Conservation (phyloP, 2,329 filamentous ascomycete genomes). For the Gremmenia infestans region DNA sequence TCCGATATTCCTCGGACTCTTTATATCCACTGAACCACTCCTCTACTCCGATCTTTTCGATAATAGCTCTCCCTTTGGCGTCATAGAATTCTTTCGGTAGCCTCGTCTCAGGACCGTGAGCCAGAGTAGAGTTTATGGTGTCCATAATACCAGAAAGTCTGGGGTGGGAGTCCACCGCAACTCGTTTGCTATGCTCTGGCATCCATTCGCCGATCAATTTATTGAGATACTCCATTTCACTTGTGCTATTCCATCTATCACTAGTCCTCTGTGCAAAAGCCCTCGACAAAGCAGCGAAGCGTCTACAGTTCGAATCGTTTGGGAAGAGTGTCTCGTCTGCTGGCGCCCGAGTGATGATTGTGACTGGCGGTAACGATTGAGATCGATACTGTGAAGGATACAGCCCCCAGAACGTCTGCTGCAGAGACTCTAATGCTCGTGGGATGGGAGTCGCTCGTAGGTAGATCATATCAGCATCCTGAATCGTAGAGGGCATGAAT, state of each 20-base stretch:
- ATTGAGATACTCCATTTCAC: conserved; percentile 81
- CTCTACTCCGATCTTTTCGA: conserved; percentile 72
- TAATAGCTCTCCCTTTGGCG: conserved; percentile 59
- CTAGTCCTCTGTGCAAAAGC: conserved; percentile 70
- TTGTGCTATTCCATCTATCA: conserved; percentile 66
- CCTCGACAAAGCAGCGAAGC: conserved; percentile 64
- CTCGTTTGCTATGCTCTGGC: conserved; percentile 60
- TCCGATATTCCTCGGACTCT: conserved; percentile 83
- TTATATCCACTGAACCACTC: conserved; percentile 90
- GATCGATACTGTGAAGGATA: conserved; percentile 56
- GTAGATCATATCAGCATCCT: conserved; percentile 57
- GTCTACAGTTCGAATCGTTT: conserved; percentile 68
- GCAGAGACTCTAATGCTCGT: conserved; percentile 70
- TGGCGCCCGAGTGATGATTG: conserved; percentile 59
- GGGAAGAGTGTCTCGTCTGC: conserved; percentile 76
- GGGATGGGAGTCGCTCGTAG: conserved; percentile 71
- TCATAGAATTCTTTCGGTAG: conserved; percentile 89
- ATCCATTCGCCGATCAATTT: conserved; percentile 79
- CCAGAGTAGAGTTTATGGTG: conserved; percentile 81
- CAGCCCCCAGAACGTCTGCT: conserved; percentile 69
- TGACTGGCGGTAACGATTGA: conserved; percentile 52
- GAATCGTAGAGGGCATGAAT: conserved; percentile 60
- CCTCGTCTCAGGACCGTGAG: conserved; percentile 73
- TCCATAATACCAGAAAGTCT: conserved; percentile 90
- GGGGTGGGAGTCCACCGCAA: conserved; percentile 81